Evolutionary conservation across 2,329 filamentous ascomycete species (phyloP).

Genomic region (Aschersonia sp.): DNA sequence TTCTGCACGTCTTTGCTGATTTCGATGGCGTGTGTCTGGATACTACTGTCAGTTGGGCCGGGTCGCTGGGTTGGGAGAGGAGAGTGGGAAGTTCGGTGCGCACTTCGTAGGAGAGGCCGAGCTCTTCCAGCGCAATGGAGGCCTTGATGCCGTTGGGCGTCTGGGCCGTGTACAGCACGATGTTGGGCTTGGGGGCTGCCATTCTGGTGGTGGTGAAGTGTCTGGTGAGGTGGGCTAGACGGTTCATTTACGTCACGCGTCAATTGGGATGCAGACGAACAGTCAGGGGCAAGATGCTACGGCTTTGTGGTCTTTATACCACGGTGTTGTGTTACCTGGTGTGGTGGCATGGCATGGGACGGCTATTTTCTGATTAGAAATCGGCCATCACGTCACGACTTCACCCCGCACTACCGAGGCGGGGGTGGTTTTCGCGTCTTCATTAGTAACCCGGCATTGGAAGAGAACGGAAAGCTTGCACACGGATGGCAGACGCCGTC

Average conservation of each 20-base stretch:
- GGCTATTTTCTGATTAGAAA: neutral
- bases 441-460: too few relatives aligned
- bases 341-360: neutral
- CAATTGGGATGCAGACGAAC: neutral
- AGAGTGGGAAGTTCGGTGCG: neutral
- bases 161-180: conserved; percentile 67
- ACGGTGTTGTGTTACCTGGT: neutral
- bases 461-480: too few relatives aligned
- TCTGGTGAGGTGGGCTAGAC: neutral
- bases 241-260: neutral
- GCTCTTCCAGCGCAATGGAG: conserved; percentile 74
- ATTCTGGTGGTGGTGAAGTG: neutral
- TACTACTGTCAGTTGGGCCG: neutral
- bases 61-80: conserved; percentile 3
- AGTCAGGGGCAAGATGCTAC: neutral
- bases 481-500: too few relatives aligned
- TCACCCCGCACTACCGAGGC: too few relatives aligned
- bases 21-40: conserved; percentile 41
- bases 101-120: conserved; percentile 69
- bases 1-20: conserved; percentile 68
- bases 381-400: neutral
- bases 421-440: too few relatives aligned
- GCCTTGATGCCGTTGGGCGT: conserved; percentile 89
- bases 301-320: too few relatives aligned
- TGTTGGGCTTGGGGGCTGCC: conserved; percentile 31